phyloP scores from a whole-genome alignment of 805 yeast species.

The Dipodascopsis uninucleata region DNA sequence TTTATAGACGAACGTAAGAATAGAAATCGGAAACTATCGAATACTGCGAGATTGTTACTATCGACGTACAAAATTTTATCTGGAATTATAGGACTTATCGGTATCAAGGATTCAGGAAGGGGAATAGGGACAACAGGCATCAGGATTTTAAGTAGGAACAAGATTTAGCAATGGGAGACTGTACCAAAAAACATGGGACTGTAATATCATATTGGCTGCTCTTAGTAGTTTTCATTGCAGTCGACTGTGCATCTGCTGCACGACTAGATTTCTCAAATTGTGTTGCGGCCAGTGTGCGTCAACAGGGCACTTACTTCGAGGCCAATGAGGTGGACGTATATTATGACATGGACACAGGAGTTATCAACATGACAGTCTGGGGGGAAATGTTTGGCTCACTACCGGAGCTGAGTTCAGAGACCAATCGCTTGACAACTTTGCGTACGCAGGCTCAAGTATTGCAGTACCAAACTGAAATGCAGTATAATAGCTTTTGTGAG shows the following conservation, averaged over 20 bases:
- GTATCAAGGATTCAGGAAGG: too few species aligned
- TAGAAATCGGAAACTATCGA: too few species aligned
- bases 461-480: constrained; percentile 23
- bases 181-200: too few species aligned
- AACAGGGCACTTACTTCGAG: constrained; percentile 22
- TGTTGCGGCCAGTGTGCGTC: constrained; percentile 4
- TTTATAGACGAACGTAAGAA: too few species aligned
- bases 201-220: constrained; percentile 3
- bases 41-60: too few species aligned
- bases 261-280: constrained; percentile 15
- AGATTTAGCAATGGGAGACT: too few species aligned
- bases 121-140: too few species aligned
- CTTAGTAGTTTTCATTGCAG: not conserved
- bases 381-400: constrained; percentile 23
- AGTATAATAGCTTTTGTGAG: constrained; percentile 33
- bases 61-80: too few species aligned
- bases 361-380: constrained; percentile 10
- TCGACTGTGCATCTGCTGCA: constrained; percentile 11
- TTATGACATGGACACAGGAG: constrained; percentile 12
- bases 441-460: constrained; percentile 28
- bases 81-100: too few species aligned
- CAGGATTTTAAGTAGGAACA: too few species aligned
- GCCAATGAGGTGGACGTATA: constrained; percentile 18
- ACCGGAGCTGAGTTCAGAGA: constrained; percentile 16
- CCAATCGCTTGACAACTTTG: constrained; percentile 31